These are phyloP conservation scores for Phylloporus sp. DNA, from an alignment of 768 basidiomycete genomes.

Conservation along the genomic window DNA sequence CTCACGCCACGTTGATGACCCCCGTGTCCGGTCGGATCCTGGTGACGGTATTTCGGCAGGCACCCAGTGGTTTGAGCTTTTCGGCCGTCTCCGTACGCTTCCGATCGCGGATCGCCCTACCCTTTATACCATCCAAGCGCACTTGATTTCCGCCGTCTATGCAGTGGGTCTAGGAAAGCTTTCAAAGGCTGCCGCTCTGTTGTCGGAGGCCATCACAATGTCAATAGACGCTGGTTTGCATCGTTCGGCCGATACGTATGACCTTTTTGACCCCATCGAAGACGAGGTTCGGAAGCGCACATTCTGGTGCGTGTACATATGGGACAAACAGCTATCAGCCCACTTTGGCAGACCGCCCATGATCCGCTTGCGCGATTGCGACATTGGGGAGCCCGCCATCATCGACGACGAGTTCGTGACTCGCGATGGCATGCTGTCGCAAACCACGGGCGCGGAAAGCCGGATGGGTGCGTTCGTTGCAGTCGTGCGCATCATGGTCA, in stretches of 20 bases:
- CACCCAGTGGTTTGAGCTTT: conserved; percentile 87
- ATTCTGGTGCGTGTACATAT: conserved; percentile 94
- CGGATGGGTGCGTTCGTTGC: conserved; percentile 79
- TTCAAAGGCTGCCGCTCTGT: conserved; percentile 78
- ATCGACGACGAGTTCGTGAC: conserved; percentile 91
- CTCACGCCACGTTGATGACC: conserved; percentile 89
- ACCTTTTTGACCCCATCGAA: conserved; percentile 85
- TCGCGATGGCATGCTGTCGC: conserved; percentile 57
- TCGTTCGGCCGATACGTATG: conserved; percentile 79
- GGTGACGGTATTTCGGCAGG: conserved; percentile 84
- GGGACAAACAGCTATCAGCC: conserved; percentile 90
- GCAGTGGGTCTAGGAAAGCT: conserved; percentile 87
- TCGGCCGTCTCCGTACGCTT: conserved; percentile 79
- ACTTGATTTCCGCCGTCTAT: conserved; percentile 88
- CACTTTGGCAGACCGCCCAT: conserved; percentile 88
- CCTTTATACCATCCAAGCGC: conserved; percentile 86
- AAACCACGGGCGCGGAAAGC: conserved; percentile 67
- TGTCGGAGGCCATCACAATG: conserved; percentile 83
- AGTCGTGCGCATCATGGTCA: conserved; percentile 73
- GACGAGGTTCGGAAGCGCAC: conserved; percentile 90
- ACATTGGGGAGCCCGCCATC: conserved; percentile 79
- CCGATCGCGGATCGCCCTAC: conserved; percentile 87
- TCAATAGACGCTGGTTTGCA: conserved; percentile 88
- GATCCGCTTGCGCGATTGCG: conserved; percentile 83
- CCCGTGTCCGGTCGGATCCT: conserved; percentile 78